Base-by-base conservation (phyloP, 139 green algal genomes). In the Cymbomonas tetramitiformis region DNA sequence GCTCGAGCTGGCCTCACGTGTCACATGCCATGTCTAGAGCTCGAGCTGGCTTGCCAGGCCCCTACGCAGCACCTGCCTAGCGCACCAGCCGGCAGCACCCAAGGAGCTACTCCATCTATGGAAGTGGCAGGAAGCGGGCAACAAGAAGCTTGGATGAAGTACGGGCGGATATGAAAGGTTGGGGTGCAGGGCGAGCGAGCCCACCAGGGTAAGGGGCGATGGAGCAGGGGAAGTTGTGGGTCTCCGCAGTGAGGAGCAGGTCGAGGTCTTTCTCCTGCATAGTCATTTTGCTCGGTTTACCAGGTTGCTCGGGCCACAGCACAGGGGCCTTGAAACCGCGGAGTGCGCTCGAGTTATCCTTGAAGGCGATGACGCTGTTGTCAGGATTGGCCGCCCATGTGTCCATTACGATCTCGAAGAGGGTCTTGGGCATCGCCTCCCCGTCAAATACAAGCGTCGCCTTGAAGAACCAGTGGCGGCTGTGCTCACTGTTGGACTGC, bases 191-290 rank as follows among this genome's bases (percentile, higher is more conserved):
- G 18, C 34, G 23, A 46, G 90, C 90, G 26, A 98, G 91, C 12
- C 91, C 86, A 38, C 92, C 86, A 73, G 80, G 70, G 44, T 65
- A 77, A 9, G 70, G 70, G 28, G 70, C 70, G 30, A 77, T 67
- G 0, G 90, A 91, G 59, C 86, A 98, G 5, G 92, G 92, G 75
- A 99, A 99, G 78, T 99, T 99, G 82, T 99, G 92, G 2, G 92
- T 99, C 76, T 99, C 92, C 0, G 92, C 92, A 0, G 92, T 99
- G 10, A 99, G 83, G 62, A 99, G 82, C 44, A 99, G 56, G 71
- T 99, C 92, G 76, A 83, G 90, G 66, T 97, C 90, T 7, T 77
- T 65, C 4, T 68, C 29, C 59, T 67, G 38, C 8, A 73, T 77
- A 2, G 64, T 73, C 33, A 98, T 65, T 1, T 75, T 51, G 8